phyloP scores from a whole-genome alignment of 2,329 filamentous ascomycete genomes.

The Fonsecaea multimorphosa region DNA sequence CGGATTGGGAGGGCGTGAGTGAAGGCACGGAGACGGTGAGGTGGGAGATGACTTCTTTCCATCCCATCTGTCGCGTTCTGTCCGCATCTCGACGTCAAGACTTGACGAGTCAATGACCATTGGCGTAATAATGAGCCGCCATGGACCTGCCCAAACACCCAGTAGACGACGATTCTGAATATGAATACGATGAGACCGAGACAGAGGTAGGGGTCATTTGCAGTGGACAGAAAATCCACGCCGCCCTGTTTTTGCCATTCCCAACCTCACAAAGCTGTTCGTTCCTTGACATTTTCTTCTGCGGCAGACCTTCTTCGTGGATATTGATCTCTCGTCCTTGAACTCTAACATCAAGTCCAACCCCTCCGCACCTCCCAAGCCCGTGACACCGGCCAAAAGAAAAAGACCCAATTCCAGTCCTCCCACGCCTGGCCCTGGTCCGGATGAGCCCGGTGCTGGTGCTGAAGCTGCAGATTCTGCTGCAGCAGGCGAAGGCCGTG shows the following conservation, averaged over 20 bases:
- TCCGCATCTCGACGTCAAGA: neutral
- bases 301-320: conserved; percentile 63
- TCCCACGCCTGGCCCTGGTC: conserved; percentile 24
- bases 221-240: conserved; percentile 14
- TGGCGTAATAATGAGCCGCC: conserved; percentile 12
- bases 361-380: conserved; percentile 17
- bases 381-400: conserved; percentile 27
- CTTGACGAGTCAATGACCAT: neutral
- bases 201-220: conserved; percentile 53
- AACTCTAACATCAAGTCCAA: conserved; percentile 46
- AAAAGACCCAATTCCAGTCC: conserved; percentile 16
- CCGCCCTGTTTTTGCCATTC: neutral
- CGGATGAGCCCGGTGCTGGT: conserved; percentile 22
- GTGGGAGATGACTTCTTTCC: neutral
- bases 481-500: conserved; percentile 14
- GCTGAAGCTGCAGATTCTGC: conserved; percentile 7
- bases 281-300: conserved; percentile 24
- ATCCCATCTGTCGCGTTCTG: neutral
- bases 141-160: conserved; percentile 40
- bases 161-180: conserved; percentile 58
- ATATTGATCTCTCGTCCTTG: conserved; percentile 61
- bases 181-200: conserved; percentile 62
- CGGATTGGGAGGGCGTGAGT: neutral
- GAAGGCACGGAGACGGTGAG: neutral
- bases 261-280: conserved; percentile 11